Evolutionary conservation across 148 eudicot species (phyloP), one percentile per base, ranked within the genome.

Genomic region (Gaultheria prostrata): DNA sequence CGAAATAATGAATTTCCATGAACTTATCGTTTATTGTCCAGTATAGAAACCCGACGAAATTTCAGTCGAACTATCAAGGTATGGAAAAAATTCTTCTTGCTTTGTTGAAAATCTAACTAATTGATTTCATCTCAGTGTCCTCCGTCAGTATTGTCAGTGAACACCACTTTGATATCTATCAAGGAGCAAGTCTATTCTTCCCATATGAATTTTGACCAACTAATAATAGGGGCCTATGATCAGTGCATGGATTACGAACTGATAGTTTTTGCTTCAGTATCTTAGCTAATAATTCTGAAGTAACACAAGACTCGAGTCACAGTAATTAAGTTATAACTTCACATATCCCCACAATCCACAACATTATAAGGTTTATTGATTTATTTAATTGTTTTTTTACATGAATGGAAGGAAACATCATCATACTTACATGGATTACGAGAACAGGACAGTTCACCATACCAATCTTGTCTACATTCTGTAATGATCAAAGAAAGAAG

Each of bases 391-490:
- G n/a, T 39, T 39, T 39, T 39, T 39, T 39, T 17, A 74, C 24
- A n/a, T 43, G 45, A 43, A 53, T 50, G 71, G 77, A 72, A 48
- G 18, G 32, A 35, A 8, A 3, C 32, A 26, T 6, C 12, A 9
- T 26, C 0, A 63, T 51, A 87, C 97, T 94, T 89, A 96, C 98
- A 87, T 96, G 98, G 86, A 96, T 94, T 20, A 96, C 89, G 17
- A 96, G 90, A 76, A 96, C 97, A 70, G 95, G 97, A 76, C 98
- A 96, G 80, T 87, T 89, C 89, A 96, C 92, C 77, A 85, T 88
- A 75, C 91, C 88, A 45, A 96, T 94, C 86, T 96, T 96, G 90
- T 96, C 98, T 82, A 91, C 86, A 83, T 96, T 96, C 98, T 96
- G 94, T 46, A 79, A 86, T 57, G 54, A 85, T 76, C 81, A 76